These are phyloP conservation scores for Ophiostoma piceae DNA, from an alignment of 2,329 filamentous ascomycete species.

Conservation along the genomic window DNA sequence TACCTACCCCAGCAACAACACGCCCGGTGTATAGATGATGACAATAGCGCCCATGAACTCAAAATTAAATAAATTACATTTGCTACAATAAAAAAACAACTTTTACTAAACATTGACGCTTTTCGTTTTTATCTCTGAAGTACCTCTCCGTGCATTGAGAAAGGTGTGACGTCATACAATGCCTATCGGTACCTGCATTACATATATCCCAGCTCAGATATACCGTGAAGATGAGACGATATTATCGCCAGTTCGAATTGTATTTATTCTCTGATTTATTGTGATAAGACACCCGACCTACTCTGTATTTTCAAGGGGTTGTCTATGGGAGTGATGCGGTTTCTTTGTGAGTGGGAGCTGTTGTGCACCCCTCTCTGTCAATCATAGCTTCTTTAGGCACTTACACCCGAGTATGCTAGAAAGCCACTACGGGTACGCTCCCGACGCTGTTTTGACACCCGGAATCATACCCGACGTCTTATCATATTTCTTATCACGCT, in stretches of 20 bases:
- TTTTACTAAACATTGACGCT: no score
- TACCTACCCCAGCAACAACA: constrained; percentile 61
- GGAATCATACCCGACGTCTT: not conserved
- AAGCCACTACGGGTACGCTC: not conserved
- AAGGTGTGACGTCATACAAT: not conserved
- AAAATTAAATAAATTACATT: not conserved
- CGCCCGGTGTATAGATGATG: not conserved
- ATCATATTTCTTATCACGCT: not conserved
- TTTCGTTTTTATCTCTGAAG: no score
- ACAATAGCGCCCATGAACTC: not conserved
- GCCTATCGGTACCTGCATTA: not conserved
- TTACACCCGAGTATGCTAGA: not conserved
- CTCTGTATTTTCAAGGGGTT: no score
- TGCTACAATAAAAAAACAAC: not conserved
- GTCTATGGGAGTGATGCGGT: no score
- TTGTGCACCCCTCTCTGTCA: no score
- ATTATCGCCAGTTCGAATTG: no score
- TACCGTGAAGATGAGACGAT: not conserved
- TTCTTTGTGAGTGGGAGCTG: no score
- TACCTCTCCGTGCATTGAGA: no score
- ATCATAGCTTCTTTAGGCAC: not conserved
- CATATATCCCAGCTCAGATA: not conserved
- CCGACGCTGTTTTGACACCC: not conserved
- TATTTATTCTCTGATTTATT: no score
- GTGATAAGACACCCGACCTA: no score